These are phyloP conservation scores for Candida glaebosa DNA, from an alignment of 805 yeast species.

Conservation along the genomic window DNA sequence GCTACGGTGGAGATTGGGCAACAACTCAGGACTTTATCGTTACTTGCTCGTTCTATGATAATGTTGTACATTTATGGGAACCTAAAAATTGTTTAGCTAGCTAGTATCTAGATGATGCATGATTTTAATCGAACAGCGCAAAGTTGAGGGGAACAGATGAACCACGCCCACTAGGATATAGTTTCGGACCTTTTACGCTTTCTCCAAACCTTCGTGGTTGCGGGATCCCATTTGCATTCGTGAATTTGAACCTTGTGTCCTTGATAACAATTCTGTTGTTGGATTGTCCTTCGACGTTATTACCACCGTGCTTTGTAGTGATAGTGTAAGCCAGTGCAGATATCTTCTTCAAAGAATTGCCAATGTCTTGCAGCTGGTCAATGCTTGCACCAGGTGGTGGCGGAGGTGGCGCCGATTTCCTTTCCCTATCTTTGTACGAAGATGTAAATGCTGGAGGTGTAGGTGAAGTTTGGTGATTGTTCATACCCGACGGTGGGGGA, in stretches of 20 bases:
- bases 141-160: constrained; percentile 83
- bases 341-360: constrained; percentile 53
- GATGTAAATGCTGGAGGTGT: constrained; percentile 18
- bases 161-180: constrained; percentile 95
- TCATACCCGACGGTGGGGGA: constrained; percentile 8
- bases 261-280: constrained; percentile 50
- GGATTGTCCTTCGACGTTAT: constrained; percentile 14
- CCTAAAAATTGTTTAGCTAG: constrained; percentile 5
- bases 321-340: constrained; percentile 68
- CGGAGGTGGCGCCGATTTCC: constrained; percentile 31
- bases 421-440: constrained; percentile 12
- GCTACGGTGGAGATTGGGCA: constrained; percentile 93
- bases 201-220: constrained; percentile 80
- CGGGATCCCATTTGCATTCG: constrained; percentile 68
- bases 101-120: not conserved
- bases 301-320: constrained; percentile 27
- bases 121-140: constrained; percentile 17
- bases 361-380: constrained; percentile 44
- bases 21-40: constrained; percentile 46
- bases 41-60: constrained; percentile 92
- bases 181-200: constrained; percentile 46
- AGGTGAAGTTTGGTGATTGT: constrained; percentile 12
- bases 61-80: constrained; percentile 73
- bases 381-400: constrained; percentile 26
- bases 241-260: constrained; percentile 67